Evolutionary conservation across 768 basidiomycete species (phyloP).

Genomic region (Chalciporus chontae): DNA sequence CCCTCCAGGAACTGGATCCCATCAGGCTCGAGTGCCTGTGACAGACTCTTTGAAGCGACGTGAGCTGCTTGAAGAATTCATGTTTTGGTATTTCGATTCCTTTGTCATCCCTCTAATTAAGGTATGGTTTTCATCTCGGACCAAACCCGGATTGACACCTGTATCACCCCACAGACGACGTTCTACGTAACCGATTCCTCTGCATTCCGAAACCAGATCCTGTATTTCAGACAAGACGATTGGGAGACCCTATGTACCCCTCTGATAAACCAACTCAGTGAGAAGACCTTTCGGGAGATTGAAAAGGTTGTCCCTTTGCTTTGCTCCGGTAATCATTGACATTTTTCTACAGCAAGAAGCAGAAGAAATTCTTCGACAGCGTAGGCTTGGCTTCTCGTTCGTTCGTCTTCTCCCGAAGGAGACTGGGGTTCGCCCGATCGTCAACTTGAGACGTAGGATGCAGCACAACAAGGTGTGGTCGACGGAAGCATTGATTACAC

Average conservation of each 20-base stretch:
- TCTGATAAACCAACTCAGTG: constrained; percentile 68
- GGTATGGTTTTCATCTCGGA: constrained; percentile 38
- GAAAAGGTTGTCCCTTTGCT: constrained; percentile 46
- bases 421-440: constrained; percentile 90
- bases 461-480: constrained; percentile 30
- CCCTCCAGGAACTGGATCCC: constrained; percentile 37
- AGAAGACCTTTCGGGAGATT: constrained; percentile 67
- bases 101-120: constrained; percentile 77
- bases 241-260: constrained; percentile 86
- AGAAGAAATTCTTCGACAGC: constrained; percentile 61
- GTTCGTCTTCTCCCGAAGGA: constrained; percentile 92
- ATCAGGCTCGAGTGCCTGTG: constrained; percentile 50
- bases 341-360: constrained; percentile 50
- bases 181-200: constrained; percentile 95
- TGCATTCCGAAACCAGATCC: constrained; percentile 72
- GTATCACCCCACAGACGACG: constrained; percentile 54
- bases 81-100: constrained; percentile 93
- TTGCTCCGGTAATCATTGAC: not conserved
- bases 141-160: too few relatives aligned
- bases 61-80: constrained; percentile 81
- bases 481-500: not conserved
- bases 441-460: constrained; percentile 71
- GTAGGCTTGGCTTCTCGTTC: constrained; percentile 78
- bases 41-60: constrained; percentile 72
- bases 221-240: constrained; percentile 94